These are phyloP conservation scores for Tetradesmus lagerheimii DNA, from an alignment of 139 green algal species.

Conservation along the genomic window DNA sequence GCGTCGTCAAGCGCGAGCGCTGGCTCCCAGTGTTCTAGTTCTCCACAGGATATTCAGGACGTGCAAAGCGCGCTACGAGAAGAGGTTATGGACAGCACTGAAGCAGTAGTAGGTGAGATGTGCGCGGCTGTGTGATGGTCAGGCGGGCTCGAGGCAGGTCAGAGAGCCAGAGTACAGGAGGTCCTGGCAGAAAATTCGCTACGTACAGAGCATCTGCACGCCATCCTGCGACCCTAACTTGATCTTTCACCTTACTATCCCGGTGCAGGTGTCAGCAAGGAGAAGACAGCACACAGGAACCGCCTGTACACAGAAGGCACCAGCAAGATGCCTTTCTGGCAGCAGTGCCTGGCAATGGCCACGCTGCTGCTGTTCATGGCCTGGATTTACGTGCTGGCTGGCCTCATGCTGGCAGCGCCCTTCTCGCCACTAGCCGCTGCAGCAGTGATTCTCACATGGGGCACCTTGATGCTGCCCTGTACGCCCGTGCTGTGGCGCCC, in stretches of 20 bases:
- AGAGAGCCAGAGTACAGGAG: background rate
- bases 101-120: background rate
- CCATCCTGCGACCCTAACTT: background rate
- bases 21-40: background rate
- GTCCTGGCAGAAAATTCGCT: background rate
- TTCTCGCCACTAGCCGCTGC: background rate
- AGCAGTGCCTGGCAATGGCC: background rate
- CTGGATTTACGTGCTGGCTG: constrained; percentile 36
- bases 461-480: constrained; percentile 29
- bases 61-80: background rate
- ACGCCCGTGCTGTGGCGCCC: background rate
- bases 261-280: background rate
- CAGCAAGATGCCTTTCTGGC: background rate
- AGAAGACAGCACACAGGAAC: constrained; percentile 2
- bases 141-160: background rate
- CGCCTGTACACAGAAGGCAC: constrained; percentile 17
- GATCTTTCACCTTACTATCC: background rate
- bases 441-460: background rate
- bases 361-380: constrained; percentile 31
- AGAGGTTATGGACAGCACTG: background rate
- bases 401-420: background rate
- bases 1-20: background rate
- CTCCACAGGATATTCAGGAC: constrained; percentile 1
- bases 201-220: background rate
- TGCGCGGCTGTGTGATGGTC: background rate